These are phyloP conservation scores for Nicotiana paniculata DNA, from an alignment of 257 asterid genomes.

Conservation along the genomic window DNA sequence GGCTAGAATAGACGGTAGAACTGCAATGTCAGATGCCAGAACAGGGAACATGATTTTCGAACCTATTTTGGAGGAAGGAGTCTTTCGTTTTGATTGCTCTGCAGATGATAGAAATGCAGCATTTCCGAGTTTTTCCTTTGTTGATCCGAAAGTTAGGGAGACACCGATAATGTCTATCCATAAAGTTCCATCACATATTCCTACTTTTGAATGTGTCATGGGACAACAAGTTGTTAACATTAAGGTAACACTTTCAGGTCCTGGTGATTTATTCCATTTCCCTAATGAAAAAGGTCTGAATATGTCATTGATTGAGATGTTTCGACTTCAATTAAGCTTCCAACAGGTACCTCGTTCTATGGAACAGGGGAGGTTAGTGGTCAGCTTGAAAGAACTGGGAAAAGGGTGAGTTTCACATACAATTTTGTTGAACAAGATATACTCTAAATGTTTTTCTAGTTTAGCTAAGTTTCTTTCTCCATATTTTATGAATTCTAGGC, in stretches of 20 bases:
- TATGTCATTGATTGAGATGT: constrained; percentile 12
- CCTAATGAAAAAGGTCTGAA: not conserved
- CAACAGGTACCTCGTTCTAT: constrained; percentile 73
- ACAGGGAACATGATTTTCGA: constrained; percentile 68
- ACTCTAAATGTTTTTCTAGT: not conserved
- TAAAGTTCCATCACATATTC: constrained; percentile 50
- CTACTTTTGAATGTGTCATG: constrained; percentile 50
- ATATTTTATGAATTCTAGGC: not conserved
- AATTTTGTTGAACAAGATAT: not conserved
- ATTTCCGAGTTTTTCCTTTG: constrained; percentile 77
- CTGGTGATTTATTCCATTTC: not conserved
- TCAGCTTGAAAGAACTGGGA: constrained; percentile 85
- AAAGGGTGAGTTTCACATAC: constrained; percentile 50
- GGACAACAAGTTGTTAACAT: constrained; percentile 67
- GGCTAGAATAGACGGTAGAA: constrained; percentile 43
- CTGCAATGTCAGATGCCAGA: constrained; percentile 23
- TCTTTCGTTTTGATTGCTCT: constrained; percentile 88
- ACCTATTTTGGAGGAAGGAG: constrained; percentile 87
- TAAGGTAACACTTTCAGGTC: constrained; percentile 37
- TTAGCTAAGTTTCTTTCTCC: not conserved
- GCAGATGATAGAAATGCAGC: constrained; percentile 61
- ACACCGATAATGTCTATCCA: constrained; percentile 38
- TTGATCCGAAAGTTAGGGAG: constrained; percentile 58
- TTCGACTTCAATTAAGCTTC: constrained; percentile 50
- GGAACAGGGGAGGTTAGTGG: constrained; percentile 98